Evolutionary conservation across 2,329 filamentous ascomycete species (phyloP).

Genomic region (Knufia fluminis): DNA sequence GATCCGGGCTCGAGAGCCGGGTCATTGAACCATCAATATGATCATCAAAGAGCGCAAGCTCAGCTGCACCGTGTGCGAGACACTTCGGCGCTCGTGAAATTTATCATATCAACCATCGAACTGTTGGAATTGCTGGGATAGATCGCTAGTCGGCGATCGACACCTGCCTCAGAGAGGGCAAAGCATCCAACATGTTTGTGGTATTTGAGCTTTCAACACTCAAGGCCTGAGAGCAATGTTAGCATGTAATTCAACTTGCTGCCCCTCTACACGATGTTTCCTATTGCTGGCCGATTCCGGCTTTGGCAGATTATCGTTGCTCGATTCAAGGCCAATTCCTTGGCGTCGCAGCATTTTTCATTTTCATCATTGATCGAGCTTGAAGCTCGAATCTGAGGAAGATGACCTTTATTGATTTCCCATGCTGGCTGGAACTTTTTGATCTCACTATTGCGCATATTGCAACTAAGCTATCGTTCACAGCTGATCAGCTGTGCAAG

Average conservation of each 20-base stretch:
- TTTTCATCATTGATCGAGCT: slow-evolving; percentile 1
- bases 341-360: not conserved
- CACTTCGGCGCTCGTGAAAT: no score
- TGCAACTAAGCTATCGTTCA: no score
- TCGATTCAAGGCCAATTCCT: not conserved
- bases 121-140: no score
- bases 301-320: not conserved
- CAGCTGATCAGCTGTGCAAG: no score
- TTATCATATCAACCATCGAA: no score
- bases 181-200: not conserved
- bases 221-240: not conserved
- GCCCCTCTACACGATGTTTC: not conserved
- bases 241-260: not conserved
- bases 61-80: no score
- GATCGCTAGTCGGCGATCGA: no score
- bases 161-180: not conserved
- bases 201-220: not conserved
- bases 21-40: no score
- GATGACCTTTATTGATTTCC: not conserved
- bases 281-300: not conserved
- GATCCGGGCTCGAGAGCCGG: no score
- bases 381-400: not conserved
- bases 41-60: no score
- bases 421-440: no score
- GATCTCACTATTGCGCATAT: no score